phyloP scores from a whole-genome alignment of 1,284 basidiomycete genomes.

The Dichomitus squalens region DNA sequence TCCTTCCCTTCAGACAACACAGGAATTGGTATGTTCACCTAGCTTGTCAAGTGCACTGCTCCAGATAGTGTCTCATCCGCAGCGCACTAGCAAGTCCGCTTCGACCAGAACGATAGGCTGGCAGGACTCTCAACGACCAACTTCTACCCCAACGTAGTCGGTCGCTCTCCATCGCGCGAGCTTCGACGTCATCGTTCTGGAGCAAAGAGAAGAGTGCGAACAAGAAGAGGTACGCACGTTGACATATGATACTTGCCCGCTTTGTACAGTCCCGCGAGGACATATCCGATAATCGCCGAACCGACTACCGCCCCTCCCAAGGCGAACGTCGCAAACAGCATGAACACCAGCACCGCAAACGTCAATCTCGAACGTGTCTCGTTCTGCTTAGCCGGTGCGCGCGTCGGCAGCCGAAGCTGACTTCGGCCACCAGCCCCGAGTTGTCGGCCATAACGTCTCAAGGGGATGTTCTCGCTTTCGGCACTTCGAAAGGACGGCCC shows the following conservation, averaged over 20 bases:
- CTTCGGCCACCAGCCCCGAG: slow-evolving; percentile 14
- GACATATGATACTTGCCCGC: slow-evolving; percentile 77
- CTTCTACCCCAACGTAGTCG: too few relatives aligned
- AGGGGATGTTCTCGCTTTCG: slow-evolving; percentile 18
- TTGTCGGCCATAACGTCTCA: slow-evolving; percentile 13
- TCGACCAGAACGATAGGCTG: too few relatives aligned
- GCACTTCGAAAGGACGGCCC: slow-evolving; percentile 18
- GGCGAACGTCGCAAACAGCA: slow-evolving; percentile 58
- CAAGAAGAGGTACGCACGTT: slow-evolving; percentile 56
- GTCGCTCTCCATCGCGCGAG: too few relatives aligned
- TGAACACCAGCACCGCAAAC: slow-evolving; percentile 67
- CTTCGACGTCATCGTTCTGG: neutral
- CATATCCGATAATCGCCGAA: slow-evolving; percentile 73
- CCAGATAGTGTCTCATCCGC: too few relatives aligned
- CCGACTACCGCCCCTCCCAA: slow-evolving; percentile 68
- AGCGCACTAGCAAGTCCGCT: too few relatives aligned
- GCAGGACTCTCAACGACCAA: too few relatives aligned
- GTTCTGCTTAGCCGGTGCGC: slow-evolving; percentile 39
- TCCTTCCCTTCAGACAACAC: too few relatives aligned
- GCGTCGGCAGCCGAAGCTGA: slow-evolving; percentile 16
- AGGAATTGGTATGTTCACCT: too few relatives aligned
- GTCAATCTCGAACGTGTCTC: slow-evolving; percentile 58
- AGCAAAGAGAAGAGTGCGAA: neutral
- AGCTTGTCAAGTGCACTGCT: too few relatives aligned
- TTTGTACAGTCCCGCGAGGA: slow-evolving; percentile 68